phyloP scores from a whole-genome alignment of 495 filamentous ascomycete species.

The Acidiella bohemica region DNA sequence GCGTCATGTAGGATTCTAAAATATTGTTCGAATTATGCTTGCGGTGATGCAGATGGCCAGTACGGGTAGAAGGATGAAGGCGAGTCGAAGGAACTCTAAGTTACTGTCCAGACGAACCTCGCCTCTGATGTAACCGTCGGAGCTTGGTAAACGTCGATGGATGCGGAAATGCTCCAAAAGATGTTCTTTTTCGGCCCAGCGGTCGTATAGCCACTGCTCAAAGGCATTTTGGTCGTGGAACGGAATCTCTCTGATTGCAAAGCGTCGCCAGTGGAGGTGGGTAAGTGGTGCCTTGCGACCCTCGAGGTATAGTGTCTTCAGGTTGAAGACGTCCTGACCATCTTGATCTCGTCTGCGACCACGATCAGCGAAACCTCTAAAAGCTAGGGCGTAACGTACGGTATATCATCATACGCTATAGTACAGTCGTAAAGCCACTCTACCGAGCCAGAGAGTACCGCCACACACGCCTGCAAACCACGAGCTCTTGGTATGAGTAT shows the following conservation, averaged over 20 bases:
- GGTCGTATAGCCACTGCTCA: constrained; percentile 55
- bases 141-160: constrained; percentile 56
- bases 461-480: not conserved
- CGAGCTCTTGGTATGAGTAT: not conserved
- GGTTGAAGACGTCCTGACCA: constrained; percentile 60
- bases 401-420: constrained; percentile 65
- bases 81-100: not conserved
- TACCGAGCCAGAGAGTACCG: constrained; percentile 50
- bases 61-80: not conserved
- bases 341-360: constrained; percentile 43
- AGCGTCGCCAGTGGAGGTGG: constrained; percentile 71
- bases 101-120: constrained; percentile 3
- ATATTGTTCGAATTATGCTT: too few species aligned
- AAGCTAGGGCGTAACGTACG: constrained; percentile 22
- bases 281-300: constrained; percentile 66
- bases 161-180: constrained; percentile 55
- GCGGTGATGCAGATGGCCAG: too few species aligned
- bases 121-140: constrained; percentile 32
- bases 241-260: constrained; percentile 51
- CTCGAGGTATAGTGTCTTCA: constrained; percentile 55
- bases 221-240: constrained; percentile 47
- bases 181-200: constrained; percentile 67
- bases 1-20: too few species aligned
- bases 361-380: too few species aligned
- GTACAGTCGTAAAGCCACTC: constrained; percentile 77